A percentile compares a stretch with the other conserved stretches of the same genome.
Evolutionary conservation across 2,329 filamentous ascomycete genomes (phyloP).

Genomic region (Coniochaeta prunicola): DNA sequence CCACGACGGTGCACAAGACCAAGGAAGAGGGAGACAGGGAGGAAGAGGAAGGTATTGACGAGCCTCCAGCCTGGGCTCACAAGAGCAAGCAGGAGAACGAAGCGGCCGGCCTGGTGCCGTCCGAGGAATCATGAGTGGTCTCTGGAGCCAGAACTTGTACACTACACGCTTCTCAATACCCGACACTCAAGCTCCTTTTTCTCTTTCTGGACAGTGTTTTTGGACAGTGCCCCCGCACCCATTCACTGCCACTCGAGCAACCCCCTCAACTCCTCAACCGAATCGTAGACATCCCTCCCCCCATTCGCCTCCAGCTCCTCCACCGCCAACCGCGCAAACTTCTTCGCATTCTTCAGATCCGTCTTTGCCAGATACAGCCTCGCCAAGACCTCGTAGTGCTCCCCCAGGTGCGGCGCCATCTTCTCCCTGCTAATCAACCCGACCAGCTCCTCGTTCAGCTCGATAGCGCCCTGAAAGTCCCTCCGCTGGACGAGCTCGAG

Average conservation of each 20-base stretch:
- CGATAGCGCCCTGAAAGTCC: slow-evolving; percentile 8
- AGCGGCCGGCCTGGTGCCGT: slow-evolving; percentile 39
- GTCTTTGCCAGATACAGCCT: slow-evolving; percentile 12
- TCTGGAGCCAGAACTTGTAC: background rate
- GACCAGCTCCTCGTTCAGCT: slow-evolving; percentile 14
- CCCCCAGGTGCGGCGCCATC: slow-evolving; percentile 17
- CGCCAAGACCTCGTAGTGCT: slow-evolving; percentile 20
- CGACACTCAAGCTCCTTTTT: background rate
- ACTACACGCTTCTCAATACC: background rate
- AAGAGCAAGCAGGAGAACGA: slow-evolving; percentile 52
- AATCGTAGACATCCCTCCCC: background rate
- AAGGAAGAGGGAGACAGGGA: slow-evolving; percentile 57
- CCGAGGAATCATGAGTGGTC: background rate
- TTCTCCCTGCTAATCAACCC: slow-evolving; percentile 12
- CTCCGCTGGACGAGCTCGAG: slow-evolving; percentile 9
- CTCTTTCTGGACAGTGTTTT: background rate
- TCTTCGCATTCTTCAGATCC: slow-evolving; percentile 11
- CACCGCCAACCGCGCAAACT: slow-evolving; percentile 12
- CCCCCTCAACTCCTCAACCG: background rate
- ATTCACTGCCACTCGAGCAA: background rate
- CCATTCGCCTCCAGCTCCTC: slow-evolving; percentile 10
- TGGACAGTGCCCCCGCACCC: too few species aligned
- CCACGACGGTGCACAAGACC: slow-evolving; percentile 51
- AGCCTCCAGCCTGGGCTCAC: slow-evolving; percentile 51
- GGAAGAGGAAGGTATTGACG: slow-evolving; percentile 54